phyloP scores from a whole-genome alignment of 352 stramenopile genomes.

The Saprolegnia diclina region DNA sequence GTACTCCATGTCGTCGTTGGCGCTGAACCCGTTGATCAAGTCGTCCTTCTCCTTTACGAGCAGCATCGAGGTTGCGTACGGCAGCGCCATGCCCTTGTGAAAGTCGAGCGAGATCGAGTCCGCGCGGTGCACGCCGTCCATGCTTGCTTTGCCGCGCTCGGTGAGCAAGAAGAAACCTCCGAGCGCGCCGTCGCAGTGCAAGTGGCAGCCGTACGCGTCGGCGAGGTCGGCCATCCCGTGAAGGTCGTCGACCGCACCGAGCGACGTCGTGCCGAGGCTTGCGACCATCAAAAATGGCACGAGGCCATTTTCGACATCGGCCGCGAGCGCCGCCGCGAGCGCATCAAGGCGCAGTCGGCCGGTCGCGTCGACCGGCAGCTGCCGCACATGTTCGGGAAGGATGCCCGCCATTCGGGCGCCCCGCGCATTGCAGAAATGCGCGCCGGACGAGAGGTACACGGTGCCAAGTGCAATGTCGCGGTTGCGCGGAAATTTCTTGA shows the following conservation, averaged over 20 bases:
- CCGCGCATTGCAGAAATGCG: slow-evolving; percentile 7
- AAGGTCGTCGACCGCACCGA: not conserved
- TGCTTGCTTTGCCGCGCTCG: not conserved
- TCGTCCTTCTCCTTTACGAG: not conserved
- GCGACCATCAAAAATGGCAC: slow-evolving; percentile 7
- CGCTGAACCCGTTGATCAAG: slow-evolving; percentile 1
- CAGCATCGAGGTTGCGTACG: not conserved
- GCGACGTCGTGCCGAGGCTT: not conserved
- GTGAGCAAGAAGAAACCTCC: not conserved
- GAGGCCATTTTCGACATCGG: not conserved
- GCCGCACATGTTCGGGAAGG: not conserved
- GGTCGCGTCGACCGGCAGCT: not conserved
- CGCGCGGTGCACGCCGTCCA: not conserved
- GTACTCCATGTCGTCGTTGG: slow-evolving; percentile 9
- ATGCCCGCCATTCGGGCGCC: not conserved
- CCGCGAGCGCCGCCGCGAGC: not conserved
- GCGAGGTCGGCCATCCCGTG: not conserved
- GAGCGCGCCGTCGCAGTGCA: slow-evolving; percentile 3
- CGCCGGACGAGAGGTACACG: not conserved
- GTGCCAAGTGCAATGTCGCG: not conserved
- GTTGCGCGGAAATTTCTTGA: slow-evolving; percentile 1
- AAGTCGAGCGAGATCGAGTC: not conserved
- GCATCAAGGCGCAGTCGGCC: not conserved
- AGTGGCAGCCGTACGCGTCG: not conserved
- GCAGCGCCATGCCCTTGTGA: slow-evolving; percentile 1